phyloP scores from a whole-genome alignment of 129 eudicot species.

The Daucus carota region DNA sequence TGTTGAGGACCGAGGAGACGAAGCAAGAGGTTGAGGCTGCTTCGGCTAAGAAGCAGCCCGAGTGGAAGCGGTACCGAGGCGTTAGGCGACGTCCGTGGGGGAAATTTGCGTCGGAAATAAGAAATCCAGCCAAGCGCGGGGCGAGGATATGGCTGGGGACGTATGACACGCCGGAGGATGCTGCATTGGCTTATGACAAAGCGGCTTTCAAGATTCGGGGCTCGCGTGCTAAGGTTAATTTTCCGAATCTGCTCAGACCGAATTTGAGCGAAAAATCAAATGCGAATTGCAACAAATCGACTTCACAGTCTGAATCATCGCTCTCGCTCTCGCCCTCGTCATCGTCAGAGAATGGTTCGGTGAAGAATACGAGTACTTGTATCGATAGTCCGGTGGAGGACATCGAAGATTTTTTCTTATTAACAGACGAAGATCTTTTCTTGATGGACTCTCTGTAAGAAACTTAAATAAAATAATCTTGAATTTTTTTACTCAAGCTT shows the following conservation, averaged over 20 bases:
- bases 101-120: conserved; percentile 3
- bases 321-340: neutral
- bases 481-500: neutral
- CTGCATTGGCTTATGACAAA: conserved; percentile 32
- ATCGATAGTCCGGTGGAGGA: neutral
- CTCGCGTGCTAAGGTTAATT: conserved; percentile 13
- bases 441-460: neutral
- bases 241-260: neutral
- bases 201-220: conserved; percentile 31
- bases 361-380: neutral
- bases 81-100: conserved; percentile 11
- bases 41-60: neutral
- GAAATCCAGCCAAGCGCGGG: conserved; percentile 4
- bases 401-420: neutral
- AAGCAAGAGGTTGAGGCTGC: neutral
- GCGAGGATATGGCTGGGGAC: conserved; percentile 2
- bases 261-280: neutral
- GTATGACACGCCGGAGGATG: conserved; percentile 24
- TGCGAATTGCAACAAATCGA: neutral
- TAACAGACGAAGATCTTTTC: neutral
- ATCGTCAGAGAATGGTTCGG: neutral
- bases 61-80: conserved; percentile 5
- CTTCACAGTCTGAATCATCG: neutral
- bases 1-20: neutral
- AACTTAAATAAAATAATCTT: neutral